Base-by-base conservation (phyloP, 495 filamentous ascomycete genomes). In the Podospora conica region DNA sequence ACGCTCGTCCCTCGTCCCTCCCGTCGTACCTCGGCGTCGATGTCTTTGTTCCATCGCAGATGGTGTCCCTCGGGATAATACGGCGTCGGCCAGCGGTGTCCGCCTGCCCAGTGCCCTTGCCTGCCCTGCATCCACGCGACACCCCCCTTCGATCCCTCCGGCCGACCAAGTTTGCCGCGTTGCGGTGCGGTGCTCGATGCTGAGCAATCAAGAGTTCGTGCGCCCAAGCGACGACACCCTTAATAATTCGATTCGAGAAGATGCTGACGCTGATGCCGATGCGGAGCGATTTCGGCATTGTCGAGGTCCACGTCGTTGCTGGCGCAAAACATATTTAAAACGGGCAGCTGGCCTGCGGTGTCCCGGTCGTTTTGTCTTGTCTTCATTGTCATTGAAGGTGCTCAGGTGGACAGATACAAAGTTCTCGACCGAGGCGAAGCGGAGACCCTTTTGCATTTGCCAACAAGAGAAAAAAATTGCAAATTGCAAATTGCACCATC, bases 401-500 rank as follows among this genome's bases (percentile, higher is more conserved):
- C n/a, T n/a, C n/a, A n/a, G 5, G 40, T 48, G 40, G 33, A 48
- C 40, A 48, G n/a, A 18, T 48, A 15, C 18, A 11, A 48, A 48
- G 33, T 48, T 48, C 40, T 48, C 18, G 40, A n/a, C 40, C 40
- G n/a, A 48, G 18, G 8, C 15, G 40, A n/a, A 48, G 40, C 40
- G 18, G 40, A 48, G 40, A n/a, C 29, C 33, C 40, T n/a, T 48
- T n/a, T n/a, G 18, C 40, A 15, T 48, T 11, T 48, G 40, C 40
- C 40, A 48, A 48, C n/a, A n/a, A n/a, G n/a, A 48, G 40, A 48
- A 48, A 48, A 48, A n/a, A 48, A n/a, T 53, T 15, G 12, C 61
- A 64, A 60, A 55, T 64, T 57, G 28, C 23, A 53, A 66, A 68
- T 68, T 68, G 69, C 66, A 65, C 68, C 68, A 70, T 70, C 66